Evolutionary conservation across 768 basidiomycete genomes (phyloP).

Genomic region (Lactarius hengduanensis): DNA sequence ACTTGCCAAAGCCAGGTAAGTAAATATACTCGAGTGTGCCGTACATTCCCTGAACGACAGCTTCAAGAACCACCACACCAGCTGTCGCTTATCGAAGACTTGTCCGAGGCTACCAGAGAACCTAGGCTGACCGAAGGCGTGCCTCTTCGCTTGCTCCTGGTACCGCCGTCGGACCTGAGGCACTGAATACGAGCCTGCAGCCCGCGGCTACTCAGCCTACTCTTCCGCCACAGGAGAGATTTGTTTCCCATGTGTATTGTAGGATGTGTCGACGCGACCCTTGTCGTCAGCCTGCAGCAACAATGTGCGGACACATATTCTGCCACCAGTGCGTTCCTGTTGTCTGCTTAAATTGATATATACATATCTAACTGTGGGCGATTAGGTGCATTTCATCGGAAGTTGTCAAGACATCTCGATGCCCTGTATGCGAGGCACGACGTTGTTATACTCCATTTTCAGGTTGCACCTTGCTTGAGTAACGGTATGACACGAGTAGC

Average conservation of each 20-base stretch:
- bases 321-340: conserved; percentile 48
- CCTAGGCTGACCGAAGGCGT: neutral
- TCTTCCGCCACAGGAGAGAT: conserved; percentile 9
- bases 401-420: conserved; percentile 46
- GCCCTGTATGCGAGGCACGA: conserved; percentile 52
- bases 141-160: neutral
- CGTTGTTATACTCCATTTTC: conserved; percentile 56
- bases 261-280: conserved; percentile 49
- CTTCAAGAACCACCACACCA: conserved; percentile 11
- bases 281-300: conserved; percentile 54
- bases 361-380: conserved; percentile 8
- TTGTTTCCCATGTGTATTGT: conserved; percentile 38
- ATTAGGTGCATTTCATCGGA: conserved; percentile 54
- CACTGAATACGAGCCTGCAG: neutral
- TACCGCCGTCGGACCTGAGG: neutral
- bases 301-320: conserved; percentile 63
- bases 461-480: conserved; percentile 39
- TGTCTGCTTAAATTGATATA: neutral
- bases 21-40: neutral
- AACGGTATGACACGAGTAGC: neutral
- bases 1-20: conserved; percentile 14
- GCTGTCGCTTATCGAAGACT: neutral
- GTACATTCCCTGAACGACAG: neutral
- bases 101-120: neutral
- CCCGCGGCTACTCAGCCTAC: neutral